phyloP scores from a whole-genome alignment of 2,329 filamentous ascomycete species.

The Leptoxyphium fumago region DNA sequence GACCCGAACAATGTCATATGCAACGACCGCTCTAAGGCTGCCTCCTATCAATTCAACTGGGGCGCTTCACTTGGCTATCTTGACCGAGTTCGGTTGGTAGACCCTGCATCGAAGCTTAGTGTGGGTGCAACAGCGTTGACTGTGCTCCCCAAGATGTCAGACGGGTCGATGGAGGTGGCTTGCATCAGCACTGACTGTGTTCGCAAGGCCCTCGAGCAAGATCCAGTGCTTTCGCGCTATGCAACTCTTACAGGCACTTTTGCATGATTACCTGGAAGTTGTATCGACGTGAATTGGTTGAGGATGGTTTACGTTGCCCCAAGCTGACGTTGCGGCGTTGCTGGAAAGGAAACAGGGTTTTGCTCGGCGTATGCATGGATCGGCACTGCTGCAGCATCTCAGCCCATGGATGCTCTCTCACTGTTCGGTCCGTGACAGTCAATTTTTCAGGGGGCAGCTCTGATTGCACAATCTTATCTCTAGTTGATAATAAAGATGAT shows the following conservation, averaged over 20 bases:
- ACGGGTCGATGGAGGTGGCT: constrained; percentile 7
- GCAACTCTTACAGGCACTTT: constrained; percentile 1
- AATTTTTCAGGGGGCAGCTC: too few relatives aligned
- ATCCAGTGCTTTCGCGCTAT: constrained; percentile 4
- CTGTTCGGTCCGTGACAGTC: too few relatives aligned
- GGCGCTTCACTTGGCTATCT: constrained; percentile 3
- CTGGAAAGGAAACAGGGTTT: too few relatives aligned
- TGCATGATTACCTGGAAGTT: neutral
- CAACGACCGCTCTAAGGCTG: constrained; percentile 8
- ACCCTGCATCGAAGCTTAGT: constrained; percentile 2
- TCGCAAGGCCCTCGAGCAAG: constrained; percentile 2
- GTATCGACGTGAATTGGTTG: too few relatives aligned
- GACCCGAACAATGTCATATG: constrained; percentile 6
- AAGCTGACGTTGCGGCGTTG: too few relatives aligned
- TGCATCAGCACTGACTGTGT: constrained; percentile 4
- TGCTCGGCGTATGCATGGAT: too few relatives aligned
- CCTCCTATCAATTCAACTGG: constrained; percentile 5
- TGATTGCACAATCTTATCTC: too few relatives aligned
- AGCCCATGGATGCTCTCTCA: too few relatives aligned
- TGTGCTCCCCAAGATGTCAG: constrained; percentile 5
- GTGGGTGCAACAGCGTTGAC: constrained; percentile 6
- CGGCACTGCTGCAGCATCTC: too few relatives aligned
- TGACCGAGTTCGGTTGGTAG: constrained; percentile 5
- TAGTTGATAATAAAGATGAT: too few relatives aligned
- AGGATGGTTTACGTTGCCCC: too few relatives aligned